Conservation (phyloP, 441 rosid genomes). For the Melastoma candidum region DNA sequence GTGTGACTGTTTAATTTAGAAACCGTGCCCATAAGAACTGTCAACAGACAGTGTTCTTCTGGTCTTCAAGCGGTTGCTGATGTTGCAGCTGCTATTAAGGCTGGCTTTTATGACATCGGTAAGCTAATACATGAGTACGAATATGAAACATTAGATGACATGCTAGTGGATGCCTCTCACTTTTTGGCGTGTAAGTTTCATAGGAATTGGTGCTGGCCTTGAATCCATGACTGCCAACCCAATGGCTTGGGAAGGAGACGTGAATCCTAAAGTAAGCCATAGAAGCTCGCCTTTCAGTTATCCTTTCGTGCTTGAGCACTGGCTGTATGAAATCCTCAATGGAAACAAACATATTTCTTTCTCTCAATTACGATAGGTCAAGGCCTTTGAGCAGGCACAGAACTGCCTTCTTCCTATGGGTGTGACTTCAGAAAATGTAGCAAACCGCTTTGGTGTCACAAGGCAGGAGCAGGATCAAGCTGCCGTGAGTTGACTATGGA, state of each 20-base stretch:
- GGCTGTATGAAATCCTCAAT: background rate
- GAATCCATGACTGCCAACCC: slow-evolving; percentile 88
- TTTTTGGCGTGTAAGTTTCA: slow-evolving; percentile 7
- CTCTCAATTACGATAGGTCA: slow-evolving; percentile 35
- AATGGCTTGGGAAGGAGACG: slow-evolving; percentile 43
- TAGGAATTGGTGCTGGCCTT: slow-evolving; percentile 97
- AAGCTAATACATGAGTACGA: slow-evolving; percentile 1
- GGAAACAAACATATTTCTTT: slow-evolving; percentile 3
- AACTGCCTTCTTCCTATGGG: slow-evolving; percentile 99
- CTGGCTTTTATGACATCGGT: slow-evolving; percentile 98
- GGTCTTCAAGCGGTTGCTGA: slow-evolving; percentile 99
- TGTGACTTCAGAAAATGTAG: slow-evolving; percentile 94
- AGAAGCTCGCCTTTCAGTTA: slow-evolving; percentile 15
- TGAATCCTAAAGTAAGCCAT: slow-evolving; percentile 51
- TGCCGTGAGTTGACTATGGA: slow-evolving; percentile 49
- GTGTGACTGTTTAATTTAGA: slow-evolving; percentile 36
- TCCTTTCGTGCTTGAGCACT: background rate
- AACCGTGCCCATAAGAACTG: slow-evolving; percentile 84
- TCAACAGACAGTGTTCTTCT: slow-evolving; percentile 94
- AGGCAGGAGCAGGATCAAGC: slow-evolving; percentile 97
- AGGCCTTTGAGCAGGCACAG: slow-evolving; percentile 65
- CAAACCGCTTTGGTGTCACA: slow-evolving; percentile 82
- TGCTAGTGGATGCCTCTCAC: background rate
- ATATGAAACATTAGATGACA: background rate
- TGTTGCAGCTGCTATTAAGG: slow-evolving; percentile 94